Percentiles rank a stretch among this genome's conserved stretches.
These are phyloP conservation scores for Plantago major DNA, from an alignment of 257 asterid species.

Conservation along the genomic window DNA sequence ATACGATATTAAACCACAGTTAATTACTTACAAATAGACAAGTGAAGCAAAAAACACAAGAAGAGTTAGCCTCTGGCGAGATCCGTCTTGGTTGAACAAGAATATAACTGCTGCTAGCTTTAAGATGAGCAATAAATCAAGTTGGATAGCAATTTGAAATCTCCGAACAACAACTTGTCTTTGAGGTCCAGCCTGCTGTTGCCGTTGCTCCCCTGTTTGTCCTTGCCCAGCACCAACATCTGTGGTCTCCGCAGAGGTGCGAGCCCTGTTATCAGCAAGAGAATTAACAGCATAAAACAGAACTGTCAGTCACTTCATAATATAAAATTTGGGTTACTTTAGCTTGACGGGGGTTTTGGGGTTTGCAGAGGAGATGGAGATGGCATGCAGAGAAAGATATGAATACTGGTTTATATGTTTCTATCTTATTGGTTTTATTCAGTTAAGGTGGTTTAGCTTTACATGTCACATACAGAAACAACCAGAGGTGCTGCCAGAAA, in stretches of 20 bases:
- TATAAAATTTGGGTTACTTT: not conserved
- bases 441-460: too few relatives aligned
- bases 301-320: constrained; percentile 4
- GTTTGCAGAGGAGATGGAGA: not conserved
- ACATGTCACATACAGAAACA: too few relatives aligned
- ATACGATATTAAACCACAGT: constrained; percentile 1
- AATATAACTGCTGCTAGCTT: constrained; percentile 90
- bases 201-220: constrained; percentile 52
- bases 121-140: constrained; percentile 73
- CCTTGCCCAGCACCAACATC: constrained; percentile 65
- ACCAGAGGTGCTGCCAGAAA: too few relatives aligned
- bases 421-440: too few relatives aligned
- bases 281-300: constrained; percentile 12
- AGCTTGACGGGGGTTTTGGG: not conserved
- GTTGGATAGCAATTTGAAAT: constrained; percentile 85
- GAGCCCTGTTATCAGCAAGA: constrained; percentile 41
- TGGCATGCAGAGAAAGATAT: too few relatives aligned
- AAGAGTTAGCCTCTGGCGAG: constrained; percentile 76
- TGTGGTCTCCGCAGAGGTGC: constrained; percentile 45
- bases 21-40: constrained; percentile 73
- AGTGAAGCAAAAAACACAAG: constrained; percentile 73
- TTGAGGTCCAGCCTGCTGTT: constrained; percentile 57
- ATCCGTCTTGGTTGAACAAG: constrained; percentile 95
- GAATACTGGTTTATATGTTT: too few relatives aligned
- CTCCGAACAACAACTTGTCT: constrained; percentile 74